These are phyloP conservation scores for Musa troglodytarum DNA, from an alignment of 176 grass and related monocot genomes.

Conservation along the genomic window DNA sequence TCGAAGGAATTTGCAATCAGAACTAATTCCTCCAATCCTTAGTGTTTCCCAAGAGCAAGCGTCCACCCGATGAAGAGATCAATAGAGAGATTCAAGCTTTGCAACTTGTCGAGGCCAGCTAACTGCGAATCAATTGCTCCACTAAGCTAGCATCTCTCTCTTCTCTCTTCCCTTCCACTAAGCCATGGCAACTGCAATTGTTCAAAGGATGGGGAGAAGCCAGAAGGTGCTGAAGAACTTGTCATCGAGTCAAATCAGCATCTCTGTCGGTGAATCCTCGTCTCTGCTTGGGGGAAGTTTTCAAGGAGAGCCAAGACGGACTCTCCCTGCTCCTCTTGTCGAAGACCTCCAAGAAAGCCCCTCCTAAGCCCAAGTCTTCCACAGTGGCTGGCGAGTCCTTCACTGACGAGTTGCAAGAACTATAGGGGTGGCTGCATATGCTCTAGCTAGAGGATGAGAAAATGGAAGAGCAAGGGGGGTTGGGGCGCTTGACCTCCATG, in stretches of 20 bases:
- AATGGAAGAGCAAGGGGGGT: conserved; percentile 14
- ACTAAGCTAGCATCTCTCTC: background rate
- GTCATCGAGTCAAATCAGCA: conserved; percentile 55
- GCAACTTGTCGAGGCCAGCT: too few species aligned
- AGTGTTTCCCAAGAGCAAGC: too few species aligned
- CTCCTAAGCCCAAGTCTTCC: background rate
- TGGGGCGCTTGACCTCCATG: too few species aligned
- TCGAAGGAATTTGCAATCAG: too few species aligned
- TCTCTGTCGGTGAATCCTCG: conserved; percentile 26
- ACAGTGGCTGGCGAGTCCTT: background rate
- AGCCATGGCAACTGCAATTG: conserved; percentile 11
- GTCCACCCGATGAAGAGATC: too few species aligned
- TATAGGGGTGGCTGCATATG: conserved; percentile 54
- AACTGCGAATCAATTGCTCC: too few species aligned
- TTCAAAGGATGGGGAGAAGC: conserved; percentile 33
- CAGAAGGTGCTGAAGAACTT: conserved; percentile 46
- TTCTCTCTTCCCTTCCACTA: too few species aligned
- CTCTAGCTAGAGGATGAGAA: conserved; percentile 70
- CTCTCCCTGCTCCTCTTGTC: conserved; percentile 1
- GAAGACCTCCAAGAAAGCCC: conserved; percentile 29
- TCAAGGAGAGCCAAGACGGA: conserved; percentile 19
- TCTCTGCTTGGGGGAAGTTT: too few species aligned
- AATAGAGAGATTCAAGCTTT: too few species aligned
- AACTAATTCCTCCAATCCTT: too few species aligned
- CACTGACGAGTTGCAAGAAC: conserved; percentile 37